These are phyloP conservation scores for Phytophthora vignae DNA, from an alignment of 352 stramenopile genomes.

Conservation along the genomic window DNA sequence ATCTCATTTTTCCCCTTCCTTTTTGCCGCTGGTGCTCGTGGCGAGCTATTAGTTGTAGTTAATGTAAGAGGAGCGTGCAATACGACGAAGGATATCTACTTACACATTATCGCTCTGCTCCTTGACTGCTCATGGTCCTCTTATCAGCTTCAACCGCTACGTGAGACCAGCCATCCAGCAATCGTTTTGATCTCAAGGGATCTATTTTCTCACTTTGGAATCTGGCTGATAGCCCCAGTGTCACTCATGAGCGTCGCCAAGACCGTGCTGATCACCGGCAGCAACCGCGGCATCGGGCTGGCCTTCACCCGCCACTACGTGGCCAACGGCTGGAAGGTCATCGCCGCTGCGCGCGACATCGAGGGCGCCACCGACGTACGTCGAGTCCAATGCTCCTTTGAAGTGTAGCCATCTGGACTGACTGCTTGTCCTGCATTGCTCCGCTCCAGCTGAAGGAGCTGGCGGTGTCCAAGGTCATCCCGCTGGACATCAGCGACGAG, in stretches of 20 bases:
- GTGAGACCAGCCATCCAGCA: slow-evolving; percentile 5
- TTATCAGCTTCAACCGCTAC: not conserved
- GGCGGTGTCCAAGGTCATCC: slow-evolving; percentile 35
- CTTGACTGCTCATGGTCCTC: not conserved
- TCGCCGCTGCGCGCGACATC: slow-evolving; percentile 54
- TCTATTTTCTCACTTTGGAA: slow-evolving; percentile 14
- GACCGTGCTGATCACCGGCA: slow-evolving; percentile 69
- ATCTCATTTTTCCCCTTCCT: slow-evolving; percentile 22
- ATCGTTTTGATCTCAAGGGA: not conserved
- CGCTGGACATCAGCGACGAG: slow-evolving; percentile 42
- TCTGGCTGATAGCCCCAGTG: not conserved
- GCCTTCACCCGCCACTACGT: slow-evolving; percentile 56
- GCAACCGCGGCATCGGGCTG: slow-evolving; percentile 65
- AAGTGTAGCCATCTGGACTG: not conserved
- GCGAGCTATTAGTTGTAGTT: slow-evolving; percentile 47
- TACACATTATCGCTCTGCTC: slow-evolving; percentile 2
- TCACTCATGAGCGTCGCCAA: slow-evolving; percentile 37
- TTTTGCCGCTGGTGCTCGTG: slow-evolving; percentile 40
- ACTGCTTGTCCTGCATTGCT: slow-evolving; percentile 10
- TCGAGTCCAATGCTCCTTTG: not conserved
- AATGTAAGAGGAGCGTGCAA: slow-evolving; percentile 45
- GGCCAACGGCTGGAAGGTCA: slow-evolving; percentile 56
- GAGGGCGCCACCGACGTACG: slow-evolving; percentile 45
- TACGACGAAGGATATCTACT: slow-evolving; percentile 38
- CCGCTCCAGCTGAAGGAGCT: slow-evolving; percentile 36